phyloP scores from a whole-genome alignment of 208 protist species.

The Wallacemonas sp. region DNA sequence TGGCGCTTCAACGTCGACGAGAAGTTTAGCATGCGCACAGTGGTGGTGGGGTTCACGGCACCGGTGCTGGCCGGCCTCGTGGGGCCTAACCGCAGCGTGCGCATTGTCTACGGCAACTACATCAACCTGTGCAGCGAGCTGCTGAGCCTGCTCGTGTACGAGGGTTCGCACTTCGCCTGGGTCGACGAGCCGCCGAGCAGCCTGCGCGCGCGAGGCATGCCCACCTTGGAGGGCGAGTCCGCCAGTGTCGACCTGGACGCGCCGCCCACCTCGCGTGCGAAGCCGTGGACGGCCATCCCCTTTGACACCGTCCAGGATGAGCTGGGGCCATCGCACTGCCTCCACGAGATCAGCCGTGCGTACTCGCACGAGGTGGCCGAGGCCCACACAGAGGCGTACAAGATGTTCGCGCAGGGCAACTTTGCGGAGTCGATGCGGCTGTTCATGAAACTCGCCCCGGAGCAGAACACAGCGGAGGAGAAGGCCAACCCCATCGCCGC shows the following conservation, averaged over 20 bases:
- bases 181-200: constrained; percentile 6
- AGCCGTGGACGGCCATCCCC: constrained; percentile 2
- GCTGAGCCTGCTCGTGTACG: constrained; percentile 13
- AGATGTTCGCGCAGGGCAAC: constrained; percentile 4
- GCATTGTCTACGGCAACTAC: constrained; percentile 12
- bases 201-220: neutral
- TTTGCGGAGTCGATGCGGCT: neutral
- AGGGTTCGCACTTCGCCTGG: constrained; percentile 9
- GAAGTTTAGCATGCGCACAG: neutral
- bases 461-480: neutral
- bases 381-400: constrained; percentile 1
- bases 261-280: neutral
- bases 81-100: neutral
- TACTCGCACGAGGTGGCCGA: neutral
- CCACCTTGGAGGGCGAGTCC: neutral
- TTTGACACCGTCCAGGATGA: constrained; percentile 11
- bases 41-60: constrained; percentile 15
- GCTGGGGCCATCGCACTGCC: neutral
- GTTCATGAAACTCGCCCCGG: constrained; percentile 4
- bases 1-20: neutral
- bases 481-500: constrained; percentile 3
- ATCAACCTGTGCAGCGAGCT: constrained; percentile 2
- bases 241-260: neutral
- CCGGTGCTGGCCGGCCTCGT: constrained; percentile 16
- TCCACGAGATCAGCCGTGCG: neutral